A percentile compares a stretch with the other conserved stretches of the same genome.
phyloP scores from a whole-genome alignment of 306 rosid species.

The Castanopsis chinensis region DNA sequence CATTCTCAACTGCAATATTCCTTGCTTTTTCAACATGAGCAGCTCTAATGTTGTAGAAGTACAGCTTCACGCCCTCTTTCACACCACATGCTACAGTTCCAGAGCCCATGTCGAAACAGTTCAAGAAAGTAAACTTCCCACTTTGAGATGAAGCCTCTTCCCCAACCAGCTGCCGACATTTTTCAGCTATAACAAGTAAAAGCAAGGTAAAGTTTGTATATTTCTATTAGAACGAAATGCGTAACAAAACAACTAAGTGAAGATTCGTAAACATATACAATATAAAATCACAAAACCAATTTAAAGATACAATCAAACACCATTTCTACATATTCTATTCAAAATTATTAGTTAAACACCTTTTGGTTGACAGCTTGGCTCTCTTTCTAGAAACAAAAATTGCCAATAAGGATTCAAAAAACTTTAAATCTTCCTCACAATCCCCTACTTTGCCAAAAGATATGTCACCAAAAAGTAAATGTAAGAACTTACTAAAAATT shows the following conservation, averaged over 20 bases:
- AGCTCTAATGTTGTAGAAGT: constrained; percentile 60
- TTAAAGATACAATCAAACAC: neutral
- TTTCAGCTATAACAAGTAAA: constrained; percentile 56
- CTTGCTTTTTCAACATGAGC: constrained; percentile 68
- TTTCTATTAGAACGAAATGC: neutral
- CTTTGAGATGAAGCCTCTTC: constrained; percentile 75
- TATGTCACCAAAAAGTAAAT: neutral
- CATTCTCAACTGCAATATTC: constrained; percentile 42
- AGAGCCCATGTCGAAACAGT: constrained; percentile 70
- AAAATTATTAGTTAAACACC: neutral
- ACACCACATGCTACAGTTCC: constrained; percentile 73
- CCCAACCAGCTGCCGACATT: constrained; percentile 82
- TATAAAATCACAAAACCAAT: neutral
- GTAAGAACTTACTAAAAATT: neutral
- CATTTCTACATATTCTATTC: neutral
- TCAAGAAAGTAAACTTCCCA: constrained; percentile 64
- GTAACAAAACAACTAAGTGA: constrained; percentile 8
- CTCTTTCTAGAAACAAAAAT: neutral
- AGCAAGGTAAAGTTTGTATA: neutral
- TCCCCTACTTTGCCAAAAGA: neutral
- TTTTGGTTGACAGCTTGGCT: neutral
- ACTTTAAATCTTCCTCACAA: neutral
- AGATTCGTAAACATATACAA: neutral
- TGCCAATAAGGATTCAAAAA: neutral
- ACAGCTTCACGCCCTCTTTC: constrained; percentile 80